Base-by-base conservation (phyloP, 2,329 filamentous ascomycete genomes). In the Apiospora arundinis region DNA sequence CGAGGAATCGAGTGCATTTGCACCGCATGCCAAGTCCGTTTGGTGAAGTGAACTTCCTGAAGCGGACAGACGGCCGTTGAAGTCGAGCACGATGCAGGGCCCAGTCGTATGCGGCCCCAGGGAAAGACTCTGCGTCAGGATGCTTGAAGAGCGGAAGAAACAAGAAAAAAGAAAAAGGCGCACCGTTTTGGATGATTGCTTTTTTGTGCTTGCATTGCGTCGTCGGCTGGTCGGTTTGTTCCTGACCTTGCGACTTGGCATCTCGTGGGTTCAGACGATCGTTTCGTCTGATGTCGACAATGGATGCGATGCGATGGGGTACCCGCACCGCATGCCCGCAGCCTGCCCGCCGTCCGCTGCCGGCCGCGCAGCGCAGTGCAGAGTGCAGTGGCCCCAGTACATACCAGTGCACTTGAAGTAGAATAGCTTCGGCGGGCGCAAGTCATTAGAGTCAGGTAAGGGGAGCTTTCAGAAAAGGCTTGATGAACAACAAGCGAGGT, bases 231-330 rank as follows among this genome's bases (percentile, higher is more conserved):
- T 63, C 32, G 32, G 56, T 7, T n/a, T 63, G 56, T 40, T 63
- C 56, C 56, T 63, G 56, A 37, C 56, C 56, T 23, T 63, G 56
- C 56, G 32, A 37, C 56, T 63, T 63, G 56, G 56, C 56, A 63
- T n/a, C 56, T 37, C 56, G 56, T 63, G 56, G 56, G 32, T n/a
- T 23, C 7, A n/a, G 56, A 63, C 56, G 56, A 63, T 63, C 56
- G 28, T n/a, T 21, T 63, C 56, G 56, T 63, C 56, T 40, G 28
- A 63, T 40, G 8, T 63, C 32, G 21, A 37, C 12, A 21, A 60
- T 63, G 12, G 28, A 40, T 45, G 42, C 42, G 42, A 16, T 37
- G 28, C 52, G 52, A 32, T 32, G 32, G 32, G 6, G 32, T 40
- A 40, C 56, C 56, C 56, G 21, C 56, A 45, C 42, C 56, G 52